These are phyloP conservation scores for Ceratocystis variospora DNA, from an alignment of 2,329 filamentous ascomycete genomes.

Conservation along the genomic window DNA sequence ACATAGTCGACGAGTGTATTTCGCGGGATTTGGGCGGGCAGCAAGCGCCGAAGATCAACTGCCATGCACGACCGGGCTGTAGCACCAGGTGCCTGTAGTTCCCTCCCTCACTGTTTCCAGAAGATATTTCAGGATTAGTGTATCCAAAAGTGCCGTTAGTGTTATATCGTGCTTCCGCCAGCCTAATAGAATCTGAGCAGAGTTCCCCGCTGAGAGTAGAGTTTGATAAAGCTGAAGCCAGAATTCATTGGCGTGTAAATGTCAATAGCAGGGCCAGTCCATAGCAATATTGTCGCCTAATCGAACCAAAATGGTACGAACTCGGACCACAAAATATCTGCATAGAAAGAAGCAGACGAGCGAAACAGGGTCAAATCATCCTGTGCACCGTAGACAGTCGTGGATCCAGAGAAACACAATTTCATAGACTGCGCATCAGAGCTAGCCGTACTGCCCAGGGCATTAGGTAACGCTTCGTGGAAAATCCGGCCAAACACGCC, in stretches of 20 bases:
- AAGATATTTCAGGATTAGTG: slow-evolving; percentile 30
- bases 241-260: slow-evolving; percentile 28
- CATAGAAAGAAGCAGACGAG: slow-evolving; percentile 30
- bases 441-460: slow-evolving; percentile 27
- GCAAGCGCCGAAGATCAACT: slow-evolving; percentile 32
- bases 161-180: slow-evolving; percentile 32
- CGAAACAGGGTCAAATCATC: slow-evolving; percentile 32
- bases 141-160: slow-evolving; percentile 37
- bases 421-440: slow-evolving; percentile 12
- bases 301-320: slow-evolving; percentile 31
- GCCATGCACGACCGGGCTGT: slow-evolving; percentile 26
- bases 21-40: slow-evolving; percentile 20
- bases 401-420: slow-evolving; percentile 25
- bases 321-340: slow-evolving; percentile 29
- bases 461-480: slow-evolving; percentile 33
- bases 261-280: slow-evolving; percentile 29
- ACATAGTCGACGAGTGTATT: slow-evolving; percentile 30
- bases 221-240: slow-evolving; percentile 28
- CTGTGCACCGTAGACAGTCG: slow-evolving; percentile 28
- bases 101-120: background rate
- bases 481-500: slow-evolving; percentile 33
- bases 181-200: slow-evolving; percentile 27
- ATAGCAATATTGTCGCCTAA: slow-evolving; percentile 24
- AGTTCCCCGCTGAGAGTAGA: slow-evolving; percentile 25
- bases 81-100: background rate